Percentiles rank a stretch among this genome's conserved stretches.
These are phyloP conservation scores for Colletotrichum sp. DNA, from an alignment of 2,329 filamentous ascomycete species.

Conservation along the genomic window DNA sequence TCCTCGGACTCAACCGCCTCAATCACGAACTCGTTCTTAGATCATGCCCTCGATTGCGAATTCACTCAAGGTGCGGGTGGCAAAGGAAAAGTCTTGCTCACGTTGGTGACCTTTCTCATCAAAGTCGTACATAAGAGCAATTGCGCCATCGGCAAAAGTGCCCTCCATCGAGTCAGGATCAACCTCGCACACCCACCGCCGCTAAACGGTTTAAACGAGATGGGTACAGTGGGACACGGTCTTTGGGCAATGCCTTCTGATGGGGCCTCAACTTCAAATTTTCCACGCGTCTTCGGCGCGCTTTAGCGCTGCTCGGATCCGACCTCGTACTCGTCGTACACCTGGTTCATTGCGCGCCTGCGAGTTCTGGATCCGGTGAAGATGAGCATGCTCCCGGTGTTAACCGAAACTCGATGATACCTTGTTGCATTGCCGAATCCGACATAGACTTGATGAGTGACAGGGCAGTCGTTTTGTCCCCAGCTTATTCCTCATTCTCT, in stretches of 20 bases:
- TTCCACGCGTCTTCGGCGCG: neutral
- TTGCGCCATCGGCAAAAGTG: conserved; percentile 18
- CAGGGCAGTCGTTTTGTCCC: neutral
- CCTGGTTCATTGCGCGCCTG: neutral
- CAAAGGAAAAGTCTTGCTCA: neutral
- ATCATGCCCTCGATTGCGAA: neutral
- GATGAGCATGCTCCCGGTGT: neutral
- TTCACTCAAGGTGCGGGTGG: neutral
- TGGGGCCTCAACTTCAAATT: neutral
- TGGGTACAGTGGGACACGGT: neutral
- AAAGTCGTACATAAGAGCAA: neutral
- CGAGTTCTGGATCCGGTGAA: neutral
- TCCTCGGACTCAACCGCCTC: neutral
- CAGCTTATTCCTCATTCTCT: neutral
- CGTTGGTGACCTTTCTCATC: neutral
- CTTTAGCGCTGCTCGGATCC: neutral
- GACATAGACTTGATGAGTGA: neutral
- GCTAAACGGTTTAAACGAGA: neutral
- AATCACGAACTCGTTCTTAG: neutral
- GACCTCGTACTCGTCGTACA: neutral
- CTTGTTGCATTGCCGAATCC: neutral
- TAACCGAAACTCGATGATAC: neutral
- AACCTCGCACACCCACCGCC: neutral
- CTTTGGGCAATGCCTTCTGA: neutral
- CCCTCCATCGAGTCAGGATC: neutral